These are phyloP conservation scores for Clavariopsis aquatica DNA, from an alignment of 495 filamentous ascomycete species.

Conservation along the genomic window DNA sequence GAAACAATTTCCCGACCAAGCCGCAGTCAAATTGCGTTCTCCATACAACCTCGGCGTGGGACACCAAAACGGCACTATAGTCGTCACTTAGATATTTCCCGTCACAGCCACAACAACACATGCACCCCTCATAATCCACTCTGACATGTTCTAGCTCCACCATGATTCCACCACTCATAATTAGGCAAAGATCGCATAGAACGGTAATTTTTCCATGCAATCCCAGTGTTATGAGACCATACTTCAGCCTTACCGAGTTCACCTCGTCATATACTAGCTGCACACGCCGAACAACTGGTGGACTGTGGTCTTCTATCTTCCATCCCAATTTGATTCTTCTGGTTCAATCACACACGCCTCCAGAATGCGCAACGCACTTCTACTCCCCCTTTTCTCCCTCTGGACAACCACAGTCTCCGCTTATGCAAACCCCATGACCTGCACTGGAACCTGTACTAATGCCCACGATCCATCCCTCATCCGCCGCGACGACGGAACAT, in stretches of 20 bases:
- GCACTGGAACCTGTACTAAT: conserved; percentile 61
- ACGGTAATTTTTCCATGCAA: conserved; percentile 5
- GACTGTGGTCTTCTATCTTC: neutral
- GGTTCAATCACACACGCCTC: neutral
- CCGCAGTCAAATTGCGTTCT: neutral
- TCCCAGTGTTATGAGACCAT: neutral
- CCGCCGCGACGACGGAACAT: conserved; percentile 65
- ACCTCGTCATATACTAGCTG: neutral
- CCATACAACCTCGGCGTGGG: neutral
- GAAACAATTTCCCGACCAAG: neutral
- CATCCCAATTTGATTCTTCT: neutral
- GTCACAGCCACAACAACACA: neutral
- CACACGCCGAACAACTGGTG: neutral
- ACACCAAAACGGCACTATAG: neutral
- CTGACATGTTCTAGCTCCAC: neutral
- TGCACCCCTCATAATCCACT: neutral
- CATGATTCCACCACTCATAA: conserved; percentile 12
- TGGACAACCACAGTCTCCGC: neutral
- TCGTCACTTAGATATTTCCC: neutral
- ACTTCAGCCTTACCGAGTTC: neutral
- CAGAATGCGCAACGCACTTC: neutral
- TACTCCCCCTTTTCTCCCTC: conserved; percentile 7
- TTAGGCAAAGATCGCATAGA: neutral
- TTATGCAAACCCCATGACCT: conserved; percentile 53
- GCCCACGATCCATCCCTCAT: conserved; percentile 67